Base-by-base conservation (phyloP, 2,329 filamentous ascomycete species). In the Mariannaea elegans region DNA sequence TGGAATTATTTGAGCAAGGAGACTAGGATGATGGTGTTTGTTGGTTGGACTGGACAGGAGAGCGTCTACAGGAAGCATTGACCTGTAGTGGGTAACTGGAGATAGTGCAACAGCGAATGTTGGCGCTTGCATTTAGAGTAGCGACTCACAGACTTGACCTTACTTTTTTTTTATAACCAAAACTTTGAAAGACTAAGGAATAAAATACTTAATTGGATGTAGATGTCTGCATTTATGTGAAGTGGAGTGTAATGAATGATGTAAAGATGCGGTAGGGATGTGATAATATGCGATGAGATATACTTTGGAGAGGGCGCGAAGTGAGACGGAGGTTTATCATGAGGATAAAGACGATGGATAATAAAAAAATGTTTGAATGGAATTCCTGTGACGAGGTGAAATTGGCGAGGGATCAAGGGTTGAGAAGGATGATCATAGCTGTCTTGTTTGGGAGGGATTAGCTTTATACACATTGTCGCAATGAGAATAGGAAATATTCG, bases 51-150 rank as follows among this genome's bases (percentile, higher is more conserved):
- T n/a, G 24, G 42, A 12, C 23, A 23, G 12, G 19, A 3, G 31
- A 29, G 50, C 10, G 34, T 18, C 13, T 24, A 36, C 27, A 19
- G 16, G 48, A 34, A 27, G 39, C 12, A 31, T 36, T 23, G 32
- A 27, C 23, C 48, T 29, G 48, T 41, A 48, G 44, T 41, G 34
- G 49, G 7, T 18, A 9, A 34, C 21, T 16, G 14, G 38, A 29
- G 29, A 51, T 16, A 38, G 44, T 24, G 44, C 44, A 58, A 42
- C 27, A 54, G 55, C 56, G 48, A 27, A 52, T 54, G 49, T 54
- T 39, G 48, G 59, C 52, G 56, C 49, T 57, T 56, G 58, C 53
- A 57, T 57, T 53, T 53, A 61, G 47, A 61, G 48, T 32, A 61
- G 58, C 53, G 58, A 44, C 48, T 57, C 38, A 36, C 38, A 45